A percentile compares a stretch with the other conserved stretches of the same genome.
These are phyloP conservation scores for Fusarium sp. DNA, from an alignment of 2,329 filamentous ascomycete genomes.

Conservation along the genomic window DNA sequence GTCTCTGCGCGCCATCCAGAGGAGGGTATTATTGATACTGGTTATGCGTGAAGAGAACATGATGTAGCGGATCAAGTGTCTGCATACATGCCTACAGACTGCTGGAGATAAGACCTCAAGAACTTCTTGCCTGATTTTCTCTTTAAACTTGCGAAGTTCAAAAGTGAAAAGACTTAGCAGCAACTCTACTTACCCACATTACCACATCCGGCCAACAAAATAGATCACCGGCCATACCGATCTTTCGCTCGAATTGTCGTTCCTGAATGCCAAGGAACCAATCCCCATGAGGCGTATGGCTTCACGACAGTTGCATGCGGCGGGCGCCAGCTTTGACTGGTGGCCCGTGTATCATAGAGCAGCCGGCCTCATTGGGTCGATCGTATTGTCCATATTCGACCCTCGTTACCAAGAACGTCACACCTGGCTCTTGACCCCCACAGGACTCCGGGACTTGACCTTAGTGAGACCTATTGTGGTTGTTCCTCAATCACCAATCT, in stretches of 20 bases:
- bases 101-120: not conserved
- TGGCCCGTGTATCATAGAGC: not conserved
- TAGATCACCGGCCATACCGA: constrained; percentile 16
- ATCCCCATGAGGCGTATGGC: not conserved
- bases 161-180: not conserved
- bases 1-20: not conserved
- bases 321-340: not conserved
- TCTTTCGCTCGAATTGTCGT: not conserved
- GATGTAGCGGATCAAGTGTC: not conserved
- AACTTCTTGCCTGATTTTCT: not conserved
- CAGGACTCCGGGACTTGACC: not conserved
- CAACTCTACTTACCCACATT: constrained; percentile 5
- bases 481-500: not conserved
- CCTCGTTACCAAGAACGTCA: constrained; percentile 24
- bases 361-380: constrained; percentile 10
- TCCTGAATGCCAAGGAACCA: constrained; percentile 10
- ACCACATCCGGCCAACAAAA: constrained; percentile 26
- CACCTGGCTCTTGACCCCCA: not conserved
- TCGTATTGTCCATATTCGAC: not conserved
- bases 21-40: not conserved
- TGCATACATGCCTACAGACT: not conserved
- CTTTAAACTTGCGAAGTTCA: not conserved
- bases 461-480: not conserved
- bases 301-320: constrained; percentile 11
- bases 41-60: not conserved